Percentiles rank a stretch among this genome's conserved stretches.
Conservation (phyloP, 2,329 filamentous ascomycete genomes). For the Cadophora sp. region DNA sequence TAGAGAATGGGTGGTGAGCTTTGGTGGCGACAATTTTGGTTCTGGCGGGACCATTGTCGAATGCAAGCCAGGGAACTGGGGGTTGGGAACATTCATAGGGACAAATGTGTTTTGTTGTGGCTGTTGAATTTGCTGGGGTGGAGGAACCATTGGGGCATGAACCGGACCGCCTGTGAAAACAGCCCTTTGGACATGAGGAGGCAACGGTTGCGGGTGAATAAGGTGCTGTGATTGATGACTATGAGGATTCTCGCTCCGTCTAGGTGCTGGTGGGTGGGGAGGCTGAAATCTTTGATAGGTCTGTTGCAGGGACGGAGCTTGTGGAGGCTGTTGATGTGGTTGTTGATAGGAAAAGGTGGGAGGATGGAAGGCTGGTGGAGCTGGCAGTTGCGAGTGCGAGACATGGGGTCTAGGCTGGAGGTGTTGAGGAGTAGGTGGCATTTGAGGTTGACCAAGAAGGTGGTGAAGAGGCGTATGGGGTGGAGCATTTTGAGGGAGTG, state of each 20-base stretch:
- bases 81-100: slow-evolving; percentile 29
- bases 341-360: slow-evolving; percentile 39
- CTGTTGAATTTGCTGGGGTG: slow-evolving; percentile 39
- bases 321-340: slow-evolving; percentile 24
- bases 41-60: slow-evolving; percentile 39
- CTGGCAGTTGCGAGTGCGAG: slow-evolving; percentile 49
- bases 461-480: slow-evolving; percentile 64
- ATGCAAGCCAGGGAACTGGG: slow-evolving; percentile 41
- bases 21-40: slow-evolving; percentile 37
- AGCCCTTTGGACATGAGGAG: slow-evolving; percentile 62
- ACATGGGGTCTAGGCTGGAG: slow-evolving; percentile 58
- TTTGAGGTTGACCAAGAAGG: slow-evolving; percentile 54
- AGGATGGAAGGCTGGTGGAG: slow-evolving; percentile 54
- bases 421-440: slow-evolving; percentile 65
- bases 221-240: slow-evolving; percentile 44
- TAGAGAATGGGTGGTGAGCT: slow-evolving; percentile 52
- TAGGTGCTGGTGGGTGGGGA: slow-evolving; percentile 24
- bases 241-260: slow-evolving; percentile 38
- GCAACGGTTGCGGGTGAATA: slow-evolving; percentile 48
- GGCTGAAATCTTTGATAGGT: slow-evolving; percentile 24
- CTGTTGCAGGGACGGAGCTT: slow-evolving; percentile 20
- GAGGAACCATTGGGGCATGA: slow-evolving; percentile 43
- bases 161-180: slow-evolving; percentile 53
- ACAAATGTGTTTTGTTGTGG: slow-evolving; percentile 20
- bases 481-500: slow-evolving; percentile 39